Evolutionary conservation across 2,329 filamentous ascomycete species (phyloP), one percentile per base, ranked within the genome.

Genomic region (Arthrinium puccinioides): DNA sequence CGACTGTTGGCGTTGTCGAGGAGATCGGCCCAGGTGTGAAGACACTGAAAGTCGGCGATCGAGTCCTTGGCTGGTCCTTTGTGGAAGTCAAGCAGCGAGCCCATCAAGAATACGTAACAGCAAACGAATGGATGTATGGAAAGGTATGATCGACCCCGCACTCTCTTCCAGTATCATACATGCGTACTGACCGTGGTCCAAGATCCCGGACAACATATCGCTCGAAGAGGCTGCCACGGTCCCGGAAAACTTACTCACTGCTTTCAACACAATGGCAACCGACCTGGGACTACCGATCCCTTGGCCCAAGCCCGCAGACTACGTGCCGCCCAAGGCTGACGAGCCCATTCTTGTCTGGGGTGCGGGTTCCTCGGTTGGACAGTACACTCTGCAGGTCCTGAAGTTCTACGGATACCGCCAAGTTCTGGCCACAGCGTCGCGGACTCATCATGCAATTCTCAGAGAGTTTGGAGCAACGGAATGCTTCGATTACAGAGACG

Each of bases 171-270:
- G 19, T 8, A 15, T 1, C n/a, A 15, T 16, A 5, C 10, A n/a
- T n/a, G n/a, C 31, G 16, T 6, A 28, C 18, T 13, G 7, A 36
- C 18, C 14, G 26, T 13, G 4, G 15, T 8, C 6, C 18, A 7
- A 53, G 48, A 38, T 54, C 23, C 50, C 55, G 2, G 45, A 47
- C 2, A 43, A 39, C n/a, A 43, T 50, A 33, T 48, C 47, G 6
- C 27, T 51, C 15, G 46, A 53, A 32, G 36, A 51, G 19, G 49
- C 47, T 14, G 46, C 50, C 9, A 76, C 74, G 0, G 52, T 79
- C 3, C 68, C 74, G 0, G 70, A 72, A 33, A 81, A 78, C 45
- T 54, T 77, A 20, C 68, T 81, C 21, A 80, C 76, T 0, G 73
- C 71, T 9, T 74, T 79, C 51, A 74, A 82, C 49, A 60, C 72